A percentile compares a stretch with the other conserved stretches of the same genome.
Conservation (phyloP, 352 stramenopile genomes). For the Pythium apleroticum region DNA sequence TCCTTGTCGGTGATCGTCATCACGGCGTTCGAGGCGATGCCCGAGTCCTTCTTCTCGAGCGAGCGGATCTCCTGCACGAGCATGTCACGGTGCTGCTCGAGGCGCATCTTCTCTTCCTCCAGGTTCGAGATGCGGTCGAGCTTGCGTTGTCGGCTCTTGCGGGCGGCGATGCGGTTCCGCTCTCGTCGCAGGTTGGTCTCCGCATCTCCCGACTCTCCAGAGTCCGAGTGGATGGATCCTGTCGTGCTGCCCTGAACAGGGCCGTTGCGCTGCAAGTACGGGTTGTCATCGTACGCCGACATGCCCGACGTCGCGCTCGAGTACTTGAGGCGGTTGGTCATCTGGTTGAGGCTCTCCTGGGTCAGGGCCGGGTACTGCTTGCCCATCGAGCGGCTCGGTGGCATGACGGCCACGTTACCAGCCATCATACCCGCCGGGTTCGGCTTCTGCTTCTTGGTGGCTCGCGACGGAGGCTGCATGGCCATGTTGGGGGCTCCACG, state of each 20-base stretch:
- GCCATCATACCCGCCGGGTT: slow-evolving; percentile 19
- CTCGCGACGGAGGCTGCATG: slow-evolving; percentile 48
- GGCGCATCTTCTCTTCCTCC: slow-evolving; percentile 85
- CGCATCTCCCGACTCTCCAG: slow-evolving; percentile 57
- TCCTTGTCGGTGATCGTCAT: slow-evolving; percentile 81
- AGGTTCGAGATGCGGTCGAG: slow-evolving; percentile 86
- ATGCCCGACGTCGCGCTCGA: slow-evolving; percentile 30
- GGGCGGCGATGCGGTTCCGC: slow-evolving; percentile 80
- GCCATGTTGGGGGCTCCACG: slow-evolving; percentile 45
- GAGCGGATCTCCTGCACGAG: slow-evolving; percentile 83
- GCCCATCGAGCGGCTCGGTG: background rate
- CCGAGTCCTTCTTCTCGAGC: slow-evolving; percentile 77
- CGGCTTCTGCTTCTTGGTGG: slow-evolving; percentile 63
- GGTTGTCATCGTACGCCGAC: slow-evolving; percentile 63
- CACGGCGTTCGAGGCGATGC: slow-evolving; percentile 39
- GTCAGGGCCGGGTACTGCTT: slow-evolving; percentile 42
- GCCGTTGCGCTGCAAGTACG: slow-evolving; percentile 51
- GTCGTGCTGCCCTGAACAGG: slow-evolving; percentile 48
- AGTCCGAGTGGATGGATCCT: slow-evolving; percentile 63
- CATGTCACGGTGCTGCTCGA: slow-evolving; percentile 87
- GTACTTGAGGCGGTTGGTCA: slow-evolving; percentile 54
- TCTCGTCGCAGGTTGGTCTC: slow-evolving; percentile 83
- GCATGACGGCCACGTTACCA: background rate
- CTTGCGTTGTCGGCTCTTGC: slow-evolving; percentile 83
- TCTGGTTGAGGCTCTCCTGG: slow-evolving; percentile 63